Evolutionary conservation across 495 filamentous ascomycete species (phyloP).

Genomic region (Podospora appendiculata): DNA sequence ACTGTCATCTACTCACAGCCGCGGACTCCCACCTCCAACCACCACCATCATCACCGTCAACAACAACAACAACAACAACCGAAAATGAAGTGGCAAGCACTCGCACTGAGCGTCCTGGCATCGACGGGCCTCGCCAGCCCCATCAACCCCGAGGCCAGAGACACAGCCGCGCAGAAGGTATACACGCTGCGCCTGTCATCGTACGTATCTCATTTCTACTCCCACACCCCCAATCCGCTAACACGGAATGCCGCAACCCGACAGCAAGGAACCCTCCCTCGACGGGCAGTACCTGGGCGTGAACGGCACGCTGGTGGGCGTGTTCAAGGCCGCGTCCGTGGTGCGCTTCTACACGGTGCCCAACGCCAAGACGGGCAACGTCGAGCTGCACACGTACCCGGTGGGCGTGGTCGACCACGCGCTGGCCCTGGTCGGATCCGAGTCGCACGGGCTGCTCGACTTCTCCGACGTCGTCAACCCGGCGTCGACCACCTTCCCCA

Average conservation of each 20-base stretch:
- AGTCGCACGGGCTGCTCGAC: conserved; percentile 11
- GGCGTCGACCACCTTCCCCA: conserved; percentile 11
- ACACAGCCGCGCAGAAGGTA: neutral
- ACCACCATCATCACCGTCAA: neutral
- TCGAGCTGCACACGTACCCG: conserved; percentile 30
- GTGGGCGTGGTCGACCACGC: conserved; percentile 22
- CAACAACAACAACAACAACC: neutral
- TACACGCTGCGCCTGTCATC: conserved; percentile 4
- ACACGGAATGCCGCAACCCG: neutral
- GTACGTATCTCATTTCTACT: neutral
- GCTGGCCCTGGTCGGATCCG: conserved; percentile 29
- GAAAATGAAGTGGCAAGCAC: conserved; percentile 5
- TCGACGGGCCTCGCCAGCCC: conserved; percentile 1
- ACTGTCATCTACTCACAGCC: neutral
- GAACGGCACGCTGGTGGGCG: conserved; percentile 1
- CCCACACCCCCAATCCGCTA: neutral
- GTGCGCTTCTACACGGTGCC: conserved; percentile 2
- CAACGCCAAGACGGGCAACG: neutral
- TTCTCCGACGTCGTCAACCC: conserved; percentile 31
- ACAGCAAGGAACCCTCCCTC: neutral
- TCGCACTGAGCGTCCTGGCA: conserved; percentile 1
- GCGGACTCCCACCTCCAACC: neutral
- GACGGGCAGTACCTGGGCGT: conserved; percentile 3
- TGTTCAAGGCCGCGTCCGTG: neutral
- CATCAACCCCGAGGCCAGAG: neutral